A percentile compares a stretch with the other conserved stretches of the same genome.
Evolutionary conservation across 2,329 filamentous ascomycete species (phyloP).

Genomic region (Trichophyton equinum): DNA sequence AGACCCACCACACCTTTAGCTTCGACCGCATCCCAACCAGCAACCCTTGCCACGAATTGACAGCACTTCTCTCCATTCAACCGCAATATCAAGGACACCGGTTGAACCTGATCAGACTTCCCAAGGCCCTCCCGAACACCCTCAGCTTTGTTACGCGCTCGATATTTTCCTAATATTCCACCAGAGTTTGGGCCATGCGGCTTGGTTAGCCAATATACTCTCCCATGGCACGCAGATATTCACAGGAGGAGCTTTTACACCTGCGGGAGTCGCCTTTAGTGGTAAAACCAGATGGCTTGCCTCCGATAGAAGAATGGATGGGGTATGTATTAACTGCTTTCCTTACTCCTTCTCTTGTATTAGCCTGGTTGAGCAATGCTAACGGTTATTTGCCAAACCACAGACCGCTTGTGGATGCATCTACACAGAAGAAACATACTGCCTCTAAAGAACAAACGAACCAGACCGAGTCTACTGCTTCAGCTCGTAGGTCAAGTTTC

Average conservation of each 20-base stretch:
- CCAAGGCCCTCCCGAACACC: not conserved
- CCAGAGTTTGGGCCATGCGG: conserved; percentile 10
- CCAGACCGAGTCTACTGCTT: conserved; percentile 22
- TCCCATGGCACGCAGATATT: conserved; percentile 49
- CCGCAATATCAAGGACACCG: not conserved
- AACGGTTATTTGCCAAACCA: conserved; percentile 11
- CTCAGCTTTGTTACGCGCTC: not conserved
- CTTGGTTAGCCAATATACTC: conserved; percentile 12
- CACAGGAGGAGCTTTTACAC: conserved; percentile 60
- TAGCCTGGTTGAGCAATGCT: conserved; percentile 7
- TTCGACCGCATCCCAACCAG: conserved; percentile 1
- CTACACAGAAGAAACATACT: conserved; percentile 28
- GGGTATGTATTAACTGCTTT: conserved; percentile 46
- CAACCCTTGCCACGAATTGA: conserved; percentile 2
- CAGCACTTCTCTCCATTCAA: not conserved
- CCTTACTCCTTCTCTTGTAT: conserved; percentile 8
- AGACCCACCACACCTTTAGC: not conserved
- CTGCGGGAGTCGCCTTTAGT: conserved; percentile 75
- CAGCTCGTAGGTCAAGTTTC: conserved; percentile 28
- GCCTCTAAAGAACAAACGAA: conserved; percentile 25
- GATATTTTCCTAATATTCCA: not conserved
- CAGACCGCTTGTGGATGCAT: conserved; percentile 32
- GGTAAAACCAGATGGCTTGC: conserved; percentile 63
- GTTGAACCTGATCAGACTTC: not conserved
- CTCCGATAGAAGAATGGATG: conserved; percentile 91